Evolutionary conservation across 305 asterid genomes (phyloP).

Genomic region (Striga hermonthica): DNA sequence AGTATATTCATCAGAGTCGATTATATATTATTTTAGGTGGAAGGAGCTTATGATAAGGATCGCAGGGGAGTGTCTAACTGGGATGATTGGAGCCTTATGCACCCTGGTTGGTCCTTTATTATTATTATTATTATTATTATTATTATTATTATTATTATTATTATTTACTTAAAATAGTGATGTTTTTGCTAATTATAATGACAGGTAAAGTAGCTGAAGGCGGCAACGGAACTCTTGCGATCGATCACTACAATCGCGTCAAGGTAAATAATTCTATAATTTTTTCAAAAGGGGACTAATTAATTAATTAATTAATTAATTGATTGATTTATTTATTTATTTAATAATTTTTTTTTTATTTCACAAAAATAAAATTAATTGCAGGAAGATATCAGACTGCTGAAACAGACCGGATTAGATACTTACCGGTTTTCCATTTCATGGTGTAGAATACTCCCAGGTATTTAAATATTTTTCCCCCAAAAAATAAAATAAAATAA

Average conservation of each 20-base stretch:
- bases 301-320: background rate
- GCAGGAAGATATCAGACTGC: constrained; percentile 33
- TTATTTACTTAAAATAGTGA: too few relatives aligned
- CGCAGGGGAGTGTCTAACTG: constrained; percentile 27
- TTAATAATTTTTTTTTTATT: background rate
- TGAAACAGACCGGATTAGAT: constrained; percentile 29
- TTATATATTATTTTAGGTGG: too few relatives aligned
- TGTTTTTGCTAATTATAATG: too few relatives aligned
- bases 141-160: too few relatives aligned
- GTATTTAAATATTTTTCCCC: constrained; percentile 14
- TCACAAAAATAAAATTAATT: background rate
- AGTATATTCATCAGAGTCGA: too few relatives aligned
- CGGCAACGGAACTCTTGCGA: constrained; percentile 22
- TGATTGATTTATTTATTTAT: background rate
- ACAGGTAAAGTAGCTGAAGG: constrained; percentile 1
- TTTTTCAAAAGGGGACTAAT: background rate
- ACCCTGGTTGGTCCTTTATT: background rate
- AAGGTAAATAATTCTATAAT: constrained; percentile 16
- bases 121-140: too few relatives aligned
- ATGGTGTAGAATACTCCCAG: constrained; percentile 36
- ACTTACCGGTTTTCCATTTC: constrained; percentile 33
- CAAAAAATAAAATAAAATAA: background rate
- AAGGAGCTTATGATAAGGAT: constrained; percentile 27
- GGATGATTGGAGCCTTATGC: constrained; percentile 21
- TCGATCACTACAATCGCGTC: constrained; percentile 18